phyloP scores from a whole-genome alignment of 75 land plant genomes.

The Selaginella moellendorffii region DNA sequence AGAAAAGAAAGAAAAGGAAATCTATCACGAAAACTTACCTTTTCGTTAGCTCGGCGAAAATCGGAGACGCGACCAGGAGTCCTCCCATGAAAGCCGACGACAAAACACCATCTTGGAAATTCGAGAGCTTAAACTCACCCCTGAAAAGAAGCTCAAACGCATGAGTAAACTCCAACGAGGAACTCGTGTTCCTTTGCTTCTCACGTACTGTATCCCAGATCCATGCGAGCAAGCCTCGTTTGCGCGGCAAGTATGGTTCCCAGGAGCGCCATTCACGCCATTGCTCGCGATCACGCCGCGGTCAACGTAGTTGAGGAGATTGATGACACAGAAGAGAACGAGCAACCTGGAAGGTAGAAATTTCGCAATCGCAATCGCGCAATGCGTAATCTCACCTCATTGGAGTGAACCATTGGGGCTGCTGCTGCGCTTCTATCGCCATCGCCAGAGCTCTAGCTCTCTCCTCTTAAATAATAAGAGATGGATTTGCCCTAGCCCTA shows the following conservation, averaged over 20 bases:
- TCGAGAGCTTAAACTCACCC: constrained; percentile 63
- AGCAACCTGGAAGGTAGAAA: constrained; percentile 48
- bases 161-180: not conserved
- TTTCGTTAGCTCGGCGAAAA: constrained; percentile 51
- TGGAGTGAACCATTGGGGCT: not conserved
- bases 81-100: constrained; percentile 99
- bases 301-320: constrained; percentile 82
- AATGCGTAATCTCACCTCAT: not conserved
- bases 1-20: not conserved
- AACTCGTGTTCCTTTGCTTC: constrained; percentile 6
- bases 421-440: not conserved
- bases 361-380: not conserved
- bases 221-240: constrained; percentile 58
- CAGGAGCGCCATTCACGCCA: constrained; percentile 81
- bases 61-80: constrained; percentile 74
- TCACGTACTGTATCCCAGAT: constrained; percentile 81
- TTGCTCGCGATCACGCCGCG: constrained; percentile 95
- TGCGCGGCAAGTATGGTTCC: constrained; percentile 35
- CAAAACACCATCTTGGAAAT: constrained; percentile 88
- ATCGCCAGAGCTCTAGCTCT: not conserved
- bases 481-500: no score
- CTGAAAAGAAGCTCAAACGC: constrained; percentile 20
- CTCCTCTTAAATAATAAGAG: no score
- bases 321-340: constrained; percentile 66
- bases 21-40: not conserved